A percentile compares a stretch with the other conserved stretches of the same genome.
Evolutionary conservation across 169 alveolate genomes (phyloP).

Genomic region (Eimeria maxima): DNA sequence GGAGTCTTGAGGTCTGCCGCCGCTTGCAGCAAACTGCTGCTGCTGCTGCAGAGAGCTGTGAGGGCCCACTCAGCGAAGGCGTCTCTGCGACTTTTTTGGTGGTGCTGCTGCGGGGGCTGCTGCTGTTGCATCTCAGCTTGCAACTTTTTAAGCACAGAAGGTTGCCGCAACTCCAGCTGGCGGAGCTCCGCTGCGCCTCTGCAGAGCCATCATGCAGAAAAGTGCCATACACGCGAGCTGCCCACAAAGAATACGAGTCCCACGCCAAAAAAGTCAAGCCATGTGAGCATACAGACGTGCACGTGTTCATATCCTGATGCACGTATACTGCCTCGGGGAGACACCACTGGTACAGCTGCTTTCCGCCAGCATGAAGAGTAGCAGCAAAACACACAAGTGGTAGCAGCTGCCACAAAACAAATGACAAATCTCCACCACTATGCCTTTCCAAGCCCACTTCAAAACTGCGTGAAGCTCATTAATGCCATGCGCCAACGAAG

Average conservation of each 20-base stretch:
- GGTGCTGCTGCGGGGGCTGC: slow-evolving; percentile 26
- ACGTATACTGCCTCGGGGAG: background rate
- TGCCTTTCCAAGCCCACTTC: background rate
- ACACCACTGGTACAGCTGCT: background rate
- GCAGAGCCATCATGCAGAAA: slow-evolving; percentile 3
- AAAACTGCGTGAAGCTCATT: slow-evolving; percentile 10
- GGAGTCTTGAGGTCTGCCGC: slow-evolving; percentile 71
- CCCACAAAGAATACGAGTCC: background rate
- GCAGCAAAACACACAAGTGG: background rate
- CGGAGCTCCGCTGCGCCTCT: slow-evolving; percentile 9
- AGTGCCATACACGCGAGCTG: background rate
- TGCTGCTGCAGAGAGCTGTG: slow-evolving; percentile 68
- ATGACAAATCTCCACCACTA: background rate
- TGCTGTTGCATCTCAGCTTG: background rate
- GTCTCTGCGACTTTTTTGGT: background rate
- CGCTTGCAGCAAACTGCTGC: slow-evolving; percentile 69
- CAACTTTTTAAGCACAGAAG: background rate
- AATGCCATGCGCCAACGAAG: slow-evolving; percentile 1
- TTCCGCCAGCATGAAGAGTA: background rate
- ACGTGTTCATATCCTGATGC: background rate
- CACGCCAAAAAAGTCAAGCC: background rate
- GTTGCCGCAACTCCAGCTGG: background rate
- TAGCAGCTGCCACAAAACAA: background rate
- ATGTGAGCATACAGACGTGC: background rate
- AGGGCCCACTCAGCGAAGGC: slow-evolving; percentile 62